Base-by-base conservation (phyloP, 768 basidiomycete species). In the Albatrellus ellisii region DNA sequence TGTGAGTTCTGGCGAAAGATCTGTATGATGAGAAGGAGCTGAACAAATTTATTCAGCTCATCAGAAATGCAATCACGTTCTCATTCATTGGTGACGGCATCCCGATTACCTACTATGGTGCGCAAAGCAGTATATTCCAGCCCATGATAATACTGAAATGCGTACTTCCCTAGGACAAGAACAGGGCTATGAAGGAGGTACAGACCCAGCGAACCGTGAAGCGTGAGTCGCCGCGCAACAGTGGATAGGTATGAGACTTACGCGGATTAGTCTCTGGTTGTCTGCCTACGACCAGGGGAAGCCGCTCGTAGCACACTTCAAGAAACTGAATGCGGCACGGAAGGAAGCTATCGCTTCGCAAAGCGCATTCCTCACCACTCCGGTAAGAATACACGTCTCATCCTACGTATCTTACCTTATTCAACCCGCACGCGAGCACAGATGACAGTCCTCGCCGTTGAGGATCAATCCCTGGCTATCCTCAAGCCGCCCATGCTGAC, bases 401-500 rank as follows among this genome's bases (percentile, higher is more conserved):
- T 0, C 18, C 3, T 20, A 7, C 37, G 15, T 14, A 21, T n/a
- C 1, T 21, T 14, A 22, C 11, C 15, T 18, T 22, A 26, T 20
- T 25, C 15, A 12, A 24, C n/a, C 26, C 32, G 27, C 24, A 15
- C 6, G 33, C 7, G 31, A 12, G n/a, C 22, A 28, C 44, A 77
- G 71, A 62, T 69, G 51, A 58, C 62, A 38, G 72, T 75, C 52
- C 54, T 71, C 4, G 62, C 67, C 18, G 46, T 62, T 25, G 55
- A 65, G 25, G 45, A 59, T 4, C 59, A 64, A 39, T 57, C 64
- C 0, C 54, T 79, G 24, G 69, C 62, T 1, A 53, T 77, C 26
- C 73, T 63, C 28, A 79, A 79, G 49, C 64, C 67, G 0, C 75
- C 77, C 1, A 55, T 79, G 46, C 64, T 77, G 33, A 58, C 70